Evolutionary conservation across 2,329 filamentous ascomycete genomes (phyloP).

Genomic region (Fusarium lyarnte): DNA sequence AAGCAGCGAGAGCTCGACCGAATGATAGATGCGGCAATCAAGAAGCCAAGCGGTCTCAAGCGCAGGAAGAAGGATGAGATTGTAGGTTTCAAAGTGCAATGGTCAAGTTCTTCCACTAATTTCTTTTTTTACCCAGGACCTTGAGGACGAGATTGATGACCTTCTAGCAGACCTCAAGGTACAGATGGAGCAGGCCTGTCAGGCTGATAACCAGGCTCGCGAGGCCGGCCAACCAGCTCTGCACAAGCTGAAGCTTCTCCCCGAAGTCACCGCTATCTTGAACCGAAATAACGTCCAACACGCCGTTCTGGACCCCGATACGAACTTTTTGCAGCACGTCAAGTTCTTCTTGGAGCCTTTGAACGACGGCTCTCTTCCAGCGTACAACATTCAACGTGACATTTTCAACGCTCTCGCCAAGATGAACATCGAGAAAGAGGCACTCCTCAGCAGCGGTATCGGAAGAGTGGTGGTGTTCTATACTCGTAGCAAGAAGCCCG

Average conservation of each 20-base stretch:
- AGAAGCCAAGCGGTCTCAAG: constrained; percentile 74
- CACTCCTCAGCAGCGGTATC: constrained; percentile 88
- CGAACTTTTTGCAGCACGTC: constrained; percentile 92
- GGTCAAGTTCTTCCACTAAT: constrained; percentile 32
- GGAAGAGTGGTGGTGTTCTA: constrained; percentile 98
- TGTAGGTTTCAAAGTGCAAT: constrained; percentile 59
- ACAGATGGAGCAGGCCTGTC: constrained; percentile 89
- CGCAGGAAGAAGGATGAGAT: constrained; percentile 88
- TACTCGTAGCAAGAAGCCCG: constrained; percentile 91
- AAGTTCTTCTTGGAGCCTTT: constrained; percentile 97
- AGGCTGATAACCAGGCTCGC: constrained; percentile 85
- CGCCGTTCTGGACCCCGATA: constrained; percentile 90
- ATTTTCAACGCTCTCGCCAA: constrained; percentile 83
- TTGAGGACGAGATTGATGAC: constrained; percentile 90
- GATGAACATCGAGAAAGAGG: constrained; percentile 90
- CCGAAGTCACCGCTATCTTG: constrained; percentile 86
- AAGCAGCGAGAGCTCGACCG: constrained; percentile 84
- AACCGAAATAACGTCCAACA: constrained; percentile 89
- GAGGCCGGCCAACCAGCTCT: constrained; percentile 82
- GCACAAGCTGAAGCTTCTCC: constrained; percentile 93
- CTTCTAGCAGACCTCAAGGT: constrained; percentile 88
- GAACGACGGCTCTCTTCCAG: constrained; percentile 91
- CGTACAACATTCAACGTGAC: constrained; percentile 97
- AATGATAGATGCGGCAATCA: constrained; percentile 88
- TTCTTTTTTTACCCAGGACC: constrained; percentile 65